These are phyloP conservation scores for Maudiozyma humilis DNA, from an alignment of 1,139 yeast genomes.

Conservation along the genomic window DNA sequence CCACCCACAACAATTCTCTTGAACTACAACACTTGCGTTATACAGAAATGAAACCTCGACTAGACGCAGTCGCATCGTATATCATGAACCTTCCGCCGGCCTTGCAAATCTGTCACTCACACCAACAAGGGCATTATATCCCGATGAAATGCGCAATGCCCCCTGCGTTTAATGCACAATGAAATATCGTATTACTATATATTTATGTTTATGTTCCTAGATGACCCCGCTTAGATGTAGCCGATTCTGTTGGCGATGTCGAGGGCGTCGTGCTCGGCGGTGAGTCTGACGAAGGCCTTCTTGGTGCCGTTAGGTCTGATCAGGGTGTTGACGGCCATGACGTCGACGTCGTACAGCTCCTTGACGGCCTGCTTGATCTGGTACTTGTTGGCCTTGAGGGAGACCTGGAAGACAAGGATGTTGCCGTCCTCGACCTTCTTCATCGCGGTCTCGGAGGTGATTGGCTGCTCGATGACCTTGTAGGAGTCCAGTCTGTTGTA, in stretches of 20 bases:
- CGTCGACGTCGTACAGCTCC: constrained; percentile 96
- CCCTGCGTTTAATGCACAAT: too few relatives aligned
- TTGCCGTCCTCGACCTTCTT: constrained; percentile 99
- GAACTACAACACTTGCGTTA: too few relatives aligned
- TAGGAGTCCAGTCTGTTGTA: constrained; percentile 94
- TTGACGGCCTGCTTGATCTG: constrained; percentile 86
- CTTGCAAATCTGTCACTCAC: too few relatives aligned
- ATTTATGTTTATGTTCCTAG: too few relatives aligned
- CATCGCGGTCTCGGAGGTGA: constrained; percentile 98
- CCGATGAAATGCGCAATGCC: too few relatives aligned
- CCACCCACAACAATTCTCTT: too few relatives aligned
- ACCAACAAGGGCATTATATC: too few relatives aligned
- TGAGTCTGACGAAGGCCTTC: constrained; percentile 98
- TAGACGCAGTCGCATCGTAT: too few relatives aligned
- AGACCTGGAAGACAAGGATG: constrained; percentile 76
- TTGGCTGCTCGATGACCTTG: constrained; percentile 91
- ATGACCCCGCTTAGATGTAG: constrained; percentile 79
- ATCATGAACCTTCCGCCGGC: too few relatives aligned
- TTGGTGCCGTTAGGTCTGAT: constrained; percentile 98
- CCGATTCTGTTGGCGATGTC: constrained; percentile 99
- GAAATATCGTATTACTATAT: too few relatives aligned
- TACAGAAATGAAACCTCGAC: too few relatives aligned
- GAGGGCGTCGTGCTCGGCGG: constrained; percentile 99
- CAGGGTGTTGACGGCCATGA: constrained; percentile 88
- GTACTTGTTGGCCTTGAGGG: constrained; percentile 15